These are phyloP conservation scores for Suillus bovinus DNA, from an alignment of 768 basidiomycete species.

Conservation along the genomic window DNA sequence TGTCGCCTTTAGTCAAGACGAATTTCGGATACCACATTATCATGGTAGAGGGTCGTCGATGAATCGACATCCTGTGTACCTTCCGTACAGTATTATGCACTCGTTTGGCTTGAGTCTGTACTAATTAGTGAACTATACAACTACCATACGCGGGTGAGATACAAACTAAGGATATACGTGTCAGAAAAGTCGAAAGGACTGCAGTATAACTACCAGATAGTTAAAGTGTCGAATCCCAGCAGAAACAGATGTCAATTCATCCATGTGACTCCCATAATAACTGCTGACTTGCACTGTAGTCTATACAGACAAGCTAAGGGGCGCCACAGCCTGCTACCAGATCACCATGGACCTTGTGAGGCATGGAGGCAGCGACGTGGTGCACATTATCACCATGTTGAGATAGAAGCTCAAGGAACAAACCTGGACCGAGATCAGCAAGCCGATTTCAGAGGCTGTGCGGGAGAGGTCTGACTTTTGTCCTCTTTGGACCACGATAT, in stretches of 20 bases:
- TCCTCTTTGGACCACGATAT: constrained; percentile 69
- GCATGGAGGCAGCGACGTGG: constrained; percentile 68
- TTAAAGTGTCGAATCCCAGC: neutral
- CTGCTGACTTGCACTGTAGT: constrained; percentile 56
- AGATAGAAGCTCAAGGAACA: constrained; percentile 57
- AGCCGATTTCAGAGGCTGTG: constrained; percentile 11
- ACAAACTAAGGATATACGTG: constrained; percentile 7
- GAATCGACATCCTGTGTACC: constrained; percentile 7
- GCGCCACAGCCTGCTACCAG: constrained; percentile 9
- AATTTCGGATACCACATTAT: constrained; percentile 87
- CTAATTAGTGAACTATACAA: constrained; percentile 6
- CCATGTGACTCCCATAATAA: constrained; percentile 41
- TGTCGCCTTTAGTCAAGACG: constrained; percentile 78
- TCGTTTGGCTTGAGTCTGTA: constrained; percentile 1
- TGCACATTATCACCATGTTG: constrained; percentile 68
- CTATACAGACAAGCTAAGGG: constrained; percentile 30
- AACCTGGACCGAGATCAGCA: constrained; percentile 26
- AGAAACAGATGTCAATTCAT: constrained; percentile 4
- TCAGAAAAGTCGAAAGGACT: constrained; percentile 2
- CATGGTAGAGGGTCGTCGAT: constrained; percentile 85
- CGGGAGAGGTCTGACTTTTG: constrained; percentile 46
- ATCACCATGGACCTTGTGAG: constrained; percentile 48
- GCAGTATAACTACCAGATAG: neutral
- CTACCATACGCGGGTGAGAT: constrained; percentile 6
- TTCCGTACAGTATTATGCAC: neutral